Evolutionary conservation across 2,329 filamentous ascomycete species (phyloP).

Genomic region (Fusarium euwallaceae): DNA sequence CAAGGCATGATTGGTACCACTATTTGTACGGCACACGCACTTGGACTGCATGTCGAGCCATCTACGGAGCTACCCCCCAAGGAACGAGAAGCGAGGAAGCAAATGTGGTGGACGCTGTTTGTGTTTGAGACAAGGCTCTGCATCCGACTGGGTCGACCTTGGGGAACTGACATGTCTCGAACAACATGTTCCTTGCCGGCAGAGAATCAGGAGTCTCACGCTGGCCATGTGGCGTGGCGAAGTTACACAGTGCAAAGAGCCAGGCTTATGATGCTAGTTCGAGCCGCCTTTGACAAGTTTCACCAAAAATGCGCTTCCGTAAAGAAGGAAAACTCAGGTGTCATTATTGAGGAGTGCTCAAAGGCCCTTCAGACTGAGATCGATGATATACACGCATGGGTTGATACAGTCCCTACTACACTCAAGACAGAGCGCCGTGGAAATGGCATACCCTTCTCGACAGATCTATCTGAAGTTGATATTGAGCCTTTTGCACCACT

Average conservation of each 20-base stretch:
- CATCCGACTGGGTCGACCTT: slow-evolving; percentile 61
- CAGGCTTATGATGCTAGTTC: neutral
- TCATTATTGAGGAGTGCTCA: neutral
- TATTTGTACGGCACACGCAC: slow-evolving; percentile 57
- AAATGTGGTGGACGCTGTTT: slow-evolving; percentile 66
- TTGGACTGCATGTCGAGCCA: slow-evolving; percentile 62
- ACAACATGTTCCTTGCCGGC: neutral
- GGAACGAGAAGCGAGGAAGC: slow-evolving; percentile 58
- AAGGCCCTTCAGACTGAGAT: neutral
- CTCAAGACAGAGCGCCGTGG: slow-evolving; percentile 9
- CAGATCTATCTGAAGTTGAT: neutral
- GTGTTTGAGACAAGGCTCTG: slow-evolving; percentile 60
- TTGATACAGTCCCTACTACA: neutral
- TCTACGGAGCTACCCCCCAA: slow-evolving; percentile 43
- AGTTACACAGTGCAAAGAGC: neutral
- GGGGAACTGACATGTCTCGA: neutral
- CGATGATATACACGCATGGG: neutral
- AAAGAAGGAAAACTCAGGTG: neutral
- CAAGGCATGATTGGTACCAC: slow-evolving; percentile 55
- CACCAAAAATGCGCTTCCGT: neutral
- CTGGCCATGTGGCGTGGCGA: neutral
- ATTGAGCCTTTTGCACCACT: slow-evolving; percentile 10
- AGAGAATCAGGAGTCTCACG: neutral
- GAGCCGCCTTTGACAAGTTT: neutral
- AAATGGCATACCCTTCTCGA: neutral